Evolutionary conservation across 768 basidiomycete genomes (phyloP), one percentile per base, ranked within the genome.

Genomic region (Lentinula aciculospora): DNA sequence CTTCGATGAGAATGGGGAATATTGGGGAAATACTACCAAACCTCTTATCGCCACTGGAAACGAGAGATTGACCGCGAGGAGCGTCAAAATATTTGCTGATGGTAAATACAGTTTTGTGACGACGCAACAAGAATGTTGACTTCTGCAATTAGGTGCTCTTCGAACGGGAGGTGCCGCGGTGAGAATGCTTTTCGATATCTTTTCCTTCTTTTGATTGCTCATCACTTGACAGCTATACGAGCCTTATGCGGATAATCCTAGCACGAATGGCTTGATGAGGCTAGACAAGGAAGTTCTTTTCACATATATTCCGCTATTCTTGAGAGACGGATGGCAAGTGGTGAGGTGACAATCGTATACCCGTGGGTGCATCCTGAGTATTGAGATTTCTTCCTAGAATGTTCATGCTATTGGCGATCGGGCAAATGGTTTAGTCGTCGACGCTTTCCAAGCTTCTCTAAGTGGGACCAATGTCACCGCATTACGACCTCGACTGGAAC

Each of bases 131-230:
- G n/a, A 32, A 59, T 31, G n/a, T 1, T 48, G 27, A 60, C 51
- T 47, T 34, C 56, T 37, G 34, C 48, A 37, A n/a, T 57, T 57
- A 89, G 88, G 93, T 58, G 94, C 94, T 29, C 74, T 97, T 36
- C 82, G 94, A 31, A 88, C 88, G n/a, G 88, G 92, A 58, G 94
- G 94, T 45, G 92, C 94, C 45, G 94, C 94, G 42, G 88, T 88
- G 72, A 69, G 76, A 65, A 25, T 15, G 6, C 45, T 15, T 51
- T 23, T 47, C 57, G n/a, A n/a, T n/a, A 31, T 28, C 1, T 9
- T 27, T 50, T 45, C 45, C 27, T 58, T 17, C 31, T n/a, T 25
- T 45, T 53, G 51, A 53, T 39, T 53, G n/a, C 7, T 53, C 9
- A n/a, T 36, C 51, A 53, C 37, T 27, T 12, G 34, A 57, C 62